Evolutionary conservation across 1,284 basidiomycete genomes (phyloP), one percentile per base, ranked within the genome.

Genomic region (Schizopora paradoxa): DNA sequence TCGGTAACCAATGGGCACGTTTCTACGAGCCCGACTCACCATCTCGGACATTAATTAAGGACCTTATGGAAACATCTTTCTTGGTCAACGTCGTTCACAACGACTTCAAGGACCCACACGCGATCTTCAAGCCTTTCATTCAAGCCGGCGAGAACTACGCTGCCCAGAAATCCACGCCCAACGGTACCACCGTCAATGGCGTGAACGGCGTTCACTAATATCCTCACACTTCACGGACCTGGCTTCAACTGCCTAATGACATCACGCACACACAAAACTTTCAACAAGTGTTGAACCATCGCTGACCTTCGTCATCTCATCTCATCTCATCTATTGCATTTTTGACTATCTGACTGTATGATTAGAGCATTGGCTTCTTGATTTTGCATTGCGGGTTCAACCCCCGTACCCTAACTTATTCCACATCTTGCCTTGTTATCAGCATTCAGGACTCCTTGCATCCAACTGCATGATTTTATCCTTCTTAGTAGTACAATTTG

Each of bases 41-140:
- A 2, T 82, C 89, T 16, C 79, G 86, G 46, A 77, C 82, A 57
- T 68, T 97, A 54, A 85, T 99, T 58, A 69, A 75, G 49, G 70
- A 79, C 27, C 67, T 95, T 55, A 89, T 92, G 80, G 80, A 93
- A 51, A 77, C 76, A 2, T 85, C 77, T 47, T 89, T 86, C 73
- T 84, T 99, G 55, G 91, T 99, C 57, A 98, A 97, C 63, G 86
- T 99, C 54, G 93, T 98, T 13, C 93, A 98, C 65, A 97, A 99
- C 68, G 89, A 98, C 66, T 98, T 90, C 77, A 85, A 88, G 64
- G 77, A 87, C 61, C 67, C 81, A 5, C 73, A 85, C 39, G 84
- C 85, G 28, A 94, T 97, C 67, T 97, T 95, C 65, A 72, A 76
- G 57, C 89, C 91, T 0, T 95, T 97, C 76, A 73, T 78, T 65